These are phyloP conservation scores for Aspergillus egyptiacus DNA, from an alignment of 495 filamentous ascomycete genomes.

Conservation along the genomic window DNA sequence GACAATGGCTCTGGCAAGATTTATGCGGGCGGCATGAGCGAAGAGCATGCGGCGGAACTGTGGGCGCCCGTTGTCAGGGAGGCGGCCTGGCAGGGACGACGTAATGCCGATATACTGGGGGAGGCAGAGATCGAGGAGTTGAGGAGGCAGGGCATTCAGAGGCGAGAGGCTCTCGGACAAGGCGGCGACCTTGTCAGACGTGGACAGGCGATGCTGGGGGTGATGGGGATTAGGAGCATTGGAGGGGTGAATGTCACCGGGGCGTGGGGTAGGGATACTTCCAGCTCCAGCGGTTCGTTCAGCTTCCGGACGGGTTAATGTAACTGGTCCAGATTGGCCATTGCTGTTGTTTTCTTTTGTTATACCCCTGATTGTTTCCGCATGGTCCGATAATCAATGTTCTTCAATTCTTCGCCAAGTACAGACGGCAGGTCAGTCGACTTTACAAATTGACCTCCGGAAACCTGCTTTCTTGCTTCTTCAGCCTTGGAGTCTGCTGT, in stretches of 20 bases:
- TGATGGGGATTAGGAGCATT: slow-evolving; percentile 11
- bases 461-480: too few relatives aligned
- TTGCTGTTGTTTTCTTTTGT: background rate
- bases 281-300: slow-evolving; percentile 3
- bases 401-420: too few relatives aligned
- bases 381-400: too few relatives aligned
- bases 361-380: background rate
- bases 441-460: too few relatives aligned
- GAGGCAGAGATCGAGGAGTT: slow-evolving; percentile 8
- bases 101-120: slow-evolving; percentile 8
- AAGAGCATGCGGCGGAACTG: slow-evolving; percentile 26
- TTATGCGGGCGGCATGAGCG: slow-evolving; percentile 28
- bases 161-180: background rate
- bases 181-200: slow-evolving; percentile 3
- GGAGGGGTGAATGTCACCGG: slow-evolving; percentile 13
- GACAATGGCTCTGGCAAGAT: slow-evolving; percentile 5
- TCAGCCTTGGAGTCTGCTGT: too few relatives aligned
- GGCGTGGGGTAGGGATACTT: slow-evolving; percentile 8
- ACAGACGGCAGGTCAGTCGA: too few relatives aligned
- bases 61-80: slow-evolving; percentile 38
- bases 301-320: slow-evolving; percentile 3
- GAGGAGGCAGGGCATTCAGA: background rate
- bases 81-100: slow-evolving; percentile 26
- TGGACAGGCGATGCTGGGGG: slow-evolving; percentile 8
- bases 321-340: too few relatives aligned